A percentile compares a stretch with the other conserved stretches of the same genome.
phyloP scores from a whole-genome alignment of 371 early-diverging fungal genomes.

The Conidiobolus incongruus region DNA sequence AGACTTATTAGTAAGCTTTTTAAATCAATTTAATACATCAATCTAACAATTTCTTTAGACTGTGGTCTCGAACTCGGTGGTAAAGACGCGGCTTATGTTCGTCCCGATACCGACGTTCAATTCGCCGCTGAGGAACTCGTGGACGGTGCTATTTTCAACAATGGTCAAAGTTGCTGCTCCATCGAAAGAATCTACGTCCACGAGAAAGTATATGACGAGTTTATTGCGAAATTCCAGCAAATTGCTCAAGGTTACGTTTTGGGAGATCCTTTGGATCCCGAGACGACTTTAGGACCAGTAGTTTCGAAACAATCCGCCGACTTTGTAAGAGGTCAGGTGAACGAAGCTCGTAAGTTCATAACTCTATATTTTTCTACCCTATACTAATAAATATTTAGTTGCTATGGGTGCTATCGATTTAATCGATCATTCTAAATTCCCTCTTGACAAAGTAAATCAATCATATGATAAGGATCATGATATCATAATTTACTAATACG shows the following conservation, averaged over 20 bases:
- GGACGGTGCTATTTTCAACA: conserved; percentile 68
- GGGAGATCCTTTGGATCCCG: conserved; percentile 38
- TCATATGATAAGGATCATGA: too few species aligned
- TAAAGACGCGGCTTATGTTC: conserved; percentile 69
- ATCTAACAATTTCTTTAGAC: too few species aligned
- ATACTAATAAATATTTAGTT: too few species aligned
- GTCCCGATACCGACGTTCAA: conserved; percentile 42
- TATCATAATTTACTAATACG: too few species aligned
- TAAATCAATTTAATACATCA: too few species aligned
- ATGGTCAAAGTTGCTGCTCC: conserved; percentile 67
- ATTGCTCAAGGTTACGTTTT: conserved; percentile 18
- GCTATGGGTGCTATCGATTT: conserved; percentile 38
- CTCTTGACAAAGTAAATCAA: too few species aligned
- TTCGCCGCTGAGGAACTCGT: conserved; percentile 49
- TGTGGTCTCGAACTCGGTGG: conserved; percentile 69
- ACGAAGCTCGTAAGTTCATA: too few species aligned
- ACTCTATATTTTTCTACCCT: too few species aligned
- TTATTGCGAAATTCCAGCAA: conserved; percentile 29
- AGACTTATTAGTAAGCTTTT: conserved; percentile 41
- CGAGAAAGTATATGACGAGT: conserved; percentile 36
- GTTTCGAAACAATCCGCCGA: conserved; percentile 40
- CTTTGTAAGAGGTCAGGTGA: conserved; percentile 36
- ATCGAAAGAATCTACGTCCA: conserved; percentile 74
- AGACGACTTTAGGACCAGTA: conserved; percentile 60
- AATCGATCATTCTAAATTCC: conserved; percentile 29